Percentiles rank a stretch among this genome's conserved stretches.
These are phyloP conservation scores for Lablab purpureus DNA, from an alignment of 306 rosid genomes.

Conservation along the genomic window DNA sequence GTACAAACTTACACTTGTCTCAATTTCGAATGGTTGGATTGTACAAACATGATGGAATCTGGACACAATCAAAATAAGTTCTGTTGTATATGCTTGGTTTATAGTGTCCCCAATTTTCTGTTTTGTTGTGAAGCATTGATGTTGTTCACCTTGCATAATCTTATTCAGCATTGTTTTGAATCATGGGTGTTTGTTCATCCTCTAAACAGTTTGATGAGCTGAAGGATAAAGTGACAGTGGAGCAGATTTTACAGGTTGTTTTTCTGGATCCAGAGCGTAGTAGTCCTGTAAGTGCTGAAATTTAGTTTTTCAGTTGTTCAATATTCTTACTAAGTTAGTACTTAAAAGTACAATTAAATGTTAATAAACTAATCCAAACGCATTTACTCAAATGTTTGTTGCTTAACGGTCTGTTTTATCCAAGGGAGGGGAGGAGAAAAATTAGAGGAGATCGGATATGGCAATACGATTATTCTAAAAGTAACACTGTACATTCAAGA, in stretches of 20 bases:
- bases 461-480: too few species aligned
- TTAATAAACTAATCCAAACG: neutral
- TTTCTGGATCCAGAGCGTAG: constrained; percentile 87
- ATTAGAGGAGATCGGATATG: too few species aligned
- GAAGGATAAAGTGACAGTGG: constrained; percentile 86
- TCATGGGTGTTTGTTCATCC: constrained; percentile 12
- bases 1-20: constrained; percentile 4
- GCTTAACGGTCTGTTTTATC: neutral
- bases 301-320: neutral
- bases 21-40: neutral
- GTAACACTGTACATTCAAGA: too few species aligned
- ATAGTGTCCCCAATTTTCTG: neutral
- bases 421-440: too few species aligned
- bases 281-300: constrained; percentile 65
- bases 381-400: neutral
- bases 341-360: neutral
- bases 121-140: too few species aligned
- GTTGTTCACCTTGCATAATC: neutral
- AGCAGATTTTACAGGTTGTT: constrained; percentile 84
- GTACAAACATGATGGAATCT: neutral
- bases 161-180: constrained; percentile 24
- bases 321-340: neutral
- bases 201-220: constrained; percentile 87
- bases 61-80: constrained; percentile 2
- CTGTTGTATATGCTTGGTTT: neutral